Conservation (phyloP, 805 yeast genomes). For the Kodamaea fukazawae region DNA sequence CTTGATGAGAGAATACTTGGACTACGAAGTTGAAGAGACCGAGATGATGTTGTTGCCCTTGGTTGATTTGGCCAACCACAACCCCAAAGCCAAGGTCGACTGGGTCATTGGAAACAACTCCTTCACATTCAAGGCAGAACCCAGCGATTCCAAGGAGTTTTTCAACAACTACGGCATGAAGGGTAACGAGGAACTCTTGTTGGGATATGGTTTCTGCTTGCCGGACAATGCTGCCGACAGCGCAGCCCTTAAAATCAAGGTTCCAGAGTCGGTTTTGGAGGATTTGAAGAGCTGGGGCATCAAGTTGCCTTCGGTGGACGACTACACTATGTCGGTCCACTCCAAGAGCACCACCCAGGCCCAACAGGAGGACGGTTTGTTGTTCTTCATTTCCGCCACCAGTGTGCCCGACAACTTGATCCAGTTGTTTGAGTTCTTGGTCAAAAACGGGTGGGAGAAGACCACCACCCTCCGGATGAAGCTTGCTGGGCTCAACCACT, state of each 20-base stretch:
- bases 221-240: constrained; percentile 57
- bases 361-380: constrained; percentile 28
- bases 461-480: constrained; percentile 44
- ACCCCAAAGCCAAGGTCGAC: constrained; percentile 53
- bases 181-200: constrained; percentile 76
- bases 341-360: constrained; percentile 2
- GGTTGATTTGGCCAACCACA: constrained; percentile 77
- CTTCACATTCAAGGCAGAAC: constrained; percentile 40
- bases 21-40: constrained; percentile 28
- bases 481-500: constrained; percentile 58
- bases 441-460: constrained; percentile 48
- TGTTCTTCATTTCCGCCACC: constrained; percentile 38
- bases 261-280: constrained; percentile 35
- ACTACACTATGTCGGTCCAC: constrained; percentile 39
- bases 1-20: constrained; percentile 40
- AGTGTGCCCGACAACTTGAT: constrained; percentile 45
- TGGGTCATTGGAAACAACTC: constrained; percentile 51
- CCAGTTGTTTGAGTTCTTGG: constrained; percentile 53
- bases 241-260: constrained; percentile 57
- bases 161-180: constrained; percentile 86
- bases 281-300: constrained; percentile 37
- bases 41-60: constrained; percentile 75
- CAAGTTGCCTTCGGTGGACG: constrained; percentile 31
- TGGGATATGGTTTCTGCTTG: constrained; percentile 79
- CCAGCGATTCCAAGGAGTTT: constrained; percentile 37